phyloP scores from a whole-genome alignment of 495 filamentous ascomycete genomes.

The Penicillium simplicissimum region DNA sequence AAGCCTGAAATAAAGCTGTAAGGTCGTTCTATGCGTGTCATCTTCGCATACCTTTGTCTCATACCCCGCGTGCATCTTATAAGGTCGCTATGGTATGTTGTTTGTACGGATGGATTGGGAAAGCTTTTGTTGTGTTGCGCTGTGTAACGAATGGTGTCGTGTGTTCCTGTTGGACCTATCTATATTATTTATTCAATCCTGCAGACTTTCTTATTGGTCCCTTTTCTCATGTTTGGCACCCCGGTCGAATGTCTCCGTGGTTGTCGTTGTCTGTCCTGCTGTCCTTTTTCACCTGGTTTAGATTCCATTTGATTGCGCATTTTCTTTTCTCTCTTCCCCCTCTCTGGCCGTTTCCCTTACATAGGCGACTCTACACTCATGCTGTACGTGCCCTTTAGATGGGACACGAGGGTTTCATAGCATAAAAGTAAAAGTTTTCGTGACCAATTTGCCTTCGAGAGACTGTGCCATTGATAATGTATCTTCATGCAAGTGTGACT shows the following conservation, averaged over 20 bases:
- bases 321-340: not conserved
- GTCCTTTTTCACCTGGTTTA: slow-evolving; percentile 11
- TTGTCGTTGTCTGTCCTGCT: slow-evolving; percentile 17
- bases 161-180: slow-evolving; percentile 16
- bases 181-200: slow-evolving; percentile 11
- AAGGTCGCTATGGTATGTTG: slow-evolving; percentile 28
- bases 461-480: not conserved
- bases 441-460: not conserved
- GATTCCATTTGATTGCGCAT: slow-evolving; percentile 19
- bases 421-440: slow-evolving; percentile 8
- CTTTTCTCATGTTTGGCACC: not conserved
- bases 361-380: slow-evolving; percentile 2
- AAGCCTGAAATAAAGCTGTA: slow-evolving; percentile 19
- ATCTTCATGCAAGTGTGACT: not conserved
- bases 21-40: slow-evolving; percentile 21
- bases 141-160: slow-evolving; percentile 28
- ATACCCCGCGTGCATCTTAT: slow-evolving; percentile 40
- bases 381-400: not conserved
- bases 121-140: slow-evolving; percentile 15
- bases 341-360: not conserved
- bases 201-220: slow-evolving; percentile 5
- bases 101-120: slow-evolving; percentile 20
- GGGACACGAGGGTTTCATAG: not conserved
- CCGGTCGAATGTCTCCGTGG: slow-evolving; percentile 8
- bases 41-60: slow-evolving; percentile 28